Percentiles rank a stretch among this genome's conserved stretches.
Conservation (phyloP, 768 basidiomycete species). For the Trametes cubensis region DNA sequence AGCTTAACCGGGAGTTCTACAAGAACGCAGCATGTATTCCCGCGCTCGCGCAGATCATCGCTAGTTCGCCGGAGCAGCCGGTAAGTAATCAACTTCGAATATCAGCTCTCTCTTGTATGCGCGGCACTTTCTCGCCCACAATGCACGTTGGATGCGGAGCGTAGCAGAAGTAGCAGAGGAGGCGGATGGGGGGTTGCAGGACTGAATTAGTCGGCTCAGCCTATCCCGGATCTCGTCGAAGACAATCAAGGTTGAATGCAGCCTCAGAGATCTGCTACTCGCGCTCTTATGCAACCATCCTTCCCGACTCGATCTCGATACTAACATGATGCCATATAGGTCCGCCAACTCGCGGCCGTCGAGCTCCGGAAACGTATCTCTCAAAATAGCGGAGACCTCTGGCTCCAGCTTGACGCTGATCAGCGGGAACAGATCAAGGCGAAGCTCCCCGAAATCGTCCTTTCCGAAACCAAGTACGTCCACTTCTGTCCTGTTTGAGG, state of each 20-base stretch:
- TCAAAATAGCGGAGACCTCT: conserved; percentile 78
- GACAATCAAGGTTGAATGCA: no score
- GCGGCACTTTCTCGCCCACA: background rate
- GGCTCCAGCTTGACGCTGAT: conserved; percentile 69
- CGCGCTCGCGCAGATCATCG: conserved; percentile 84
- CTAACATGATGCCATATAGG: conserved; percentile 47
- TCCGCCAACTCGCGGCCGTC: conserved; percentile 95
- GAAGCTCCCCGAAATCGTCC: conserved; percentile 75
- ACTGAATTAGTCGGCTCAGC: no score
- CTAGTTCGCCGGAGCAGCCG: conserved; percentile 78
- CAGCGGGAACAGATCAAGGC: conserved; percentile 84
- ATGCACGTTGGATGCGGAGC: no score
- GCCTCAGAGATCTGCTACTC: no score
- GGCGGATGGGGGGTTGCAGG: background rate
- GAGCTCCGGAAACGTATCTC: conserved; percentile 93
- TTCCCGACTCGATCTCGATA: background rate
- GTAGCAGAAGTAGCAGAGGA: background rate
- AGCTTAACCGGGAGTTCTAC: conserved; percentile 91
- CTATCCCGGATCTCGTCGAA: no score
- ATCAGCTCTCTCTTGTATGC: conserved; percentile 2
- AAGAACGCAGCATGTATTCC: conserved; percentile 89
- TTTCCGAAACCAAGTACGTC: conserved; percentile 76
- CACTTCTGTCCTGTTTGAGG: conserved; percentile 20
- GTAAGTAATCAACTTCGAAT: conserved; percentile 51
- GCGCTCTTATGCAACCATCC: background rate